These are phyloP conservation scores for Aspergillus asperescens DNA, from an alignment of 495 filamentous ascomycete genomes.

Conservation along the genomic window DNA sequence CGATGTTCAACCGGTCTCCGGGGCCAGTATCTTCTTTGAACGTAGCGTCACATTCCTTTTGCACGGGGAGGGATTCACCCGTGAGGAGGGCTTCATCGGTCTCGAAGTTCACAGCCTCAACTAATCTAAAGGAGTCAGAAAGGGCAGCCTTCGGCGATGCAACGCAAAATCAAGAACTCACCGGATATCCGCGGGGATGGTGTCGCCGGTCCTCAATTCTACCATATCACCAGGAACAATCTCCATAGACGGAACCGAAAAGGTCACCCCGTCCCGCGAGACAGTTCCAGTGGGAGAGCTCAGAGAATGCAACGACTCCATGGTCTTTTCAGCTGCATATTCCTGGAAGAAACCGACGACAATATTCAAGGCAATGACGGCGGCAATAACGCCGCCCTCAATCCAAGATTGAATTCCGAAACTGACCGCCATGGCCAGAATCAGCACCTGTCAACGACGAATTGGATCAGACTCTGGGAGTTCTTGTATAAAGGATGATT, in stretches of 20 bases:
- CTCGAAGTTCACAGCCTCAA: constrained; percentile 66
- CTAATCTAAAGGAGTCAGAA: constrained; percentile 42
- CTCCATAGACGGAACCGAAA: constrained; percentile 50
- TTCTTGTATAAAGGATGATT: constrained; percentile 4
- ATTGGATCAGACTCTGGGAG: constrained; percentile 24
- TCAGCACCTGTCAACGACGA: constrained; percentile 47
- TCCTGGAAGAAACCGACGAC: constrained; percentile 66
- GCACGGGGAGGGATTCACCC: constrained; percentile 65
- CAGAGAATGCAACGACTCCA: constrained; percentile 62
- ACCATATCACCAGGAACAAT: constrained; percentile 64
- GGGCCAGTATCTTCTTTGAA: constrained; percentile 51
- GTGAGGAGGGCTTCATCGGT: constrained; percentile 71
- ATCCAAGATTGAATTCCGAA: constrained; percentile 66
- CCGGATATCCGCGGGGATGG: constrained; percentile 66
- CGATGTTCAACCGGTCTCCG: constrained; percentile 68
- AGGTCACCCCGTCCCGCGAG: constrained; percentile 47
- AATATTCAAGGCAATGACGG: constrained; percentile 62
- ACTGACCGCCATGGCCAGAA: constrained; percentile 65
- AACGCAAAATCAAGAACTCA: constrained; percentile 43
- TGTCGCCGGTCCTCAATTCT: constrained; percentile 76
- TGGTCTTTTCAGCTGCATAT: constrained; percentile 68
- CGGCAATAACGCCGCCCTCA: constrained; percentile 62
- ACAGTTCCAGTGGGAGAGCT: constrained; percentile 58
- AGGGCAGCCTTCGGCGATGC: not conserved
- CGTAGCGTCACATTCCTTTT: constrained; percentile 47